Percentiles rank a stretch among this genome's conserved stretches.
Conservation (phyloP, 106 monocot species). For the Phalaenopsis equestris region DNA sequence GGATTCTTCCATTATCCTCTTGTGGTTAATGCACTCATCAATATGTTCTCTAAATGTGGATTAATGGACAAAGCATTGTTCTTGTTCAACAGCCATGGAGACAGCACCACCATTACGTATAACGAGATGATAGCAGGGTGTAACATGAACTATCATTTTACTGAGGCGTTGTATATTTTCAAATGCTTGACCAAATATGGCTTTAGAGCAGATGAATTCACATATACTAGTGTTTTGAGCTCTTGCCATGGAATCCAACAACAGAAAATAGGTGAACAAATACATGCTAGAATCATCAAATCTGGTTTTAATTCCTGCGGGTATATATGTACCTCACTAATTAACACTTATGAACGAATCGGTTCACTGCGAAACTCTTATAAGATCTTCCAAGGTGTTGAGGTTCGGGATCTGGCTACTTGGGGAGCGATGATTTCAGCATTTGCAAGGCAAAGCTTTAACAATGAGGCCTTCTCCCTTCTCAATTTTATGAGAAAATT, state of each 20-base stretch:
- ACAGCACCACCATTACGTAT: slow-evolving; percentile 9
- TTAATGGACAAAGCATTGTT: slow-evolving; percentile 14
- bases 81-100: slow-evolving; percentile 7
- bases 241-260: slow-evolving; percentile 21
- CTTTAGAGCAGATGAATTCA: slow-evolving; percentile 21
- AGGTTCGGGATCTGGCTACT: slow-evolving; percentile 19
- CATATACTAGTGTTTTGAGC: slow-evolving; percentile 17
- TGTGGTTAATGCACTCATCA: slow-evolving; percentile 21
- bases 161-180: slow-evolving; percentile 14
- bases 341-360: slow-evolving; percentile 13
- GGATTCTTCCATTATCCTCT: slow-evolving; percentile 14
- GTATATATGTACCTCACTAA: slow-evolving; percentile 12
- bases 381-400: slow-evolving; percentile 14
- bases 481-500: slow-evolving; percentile 17
- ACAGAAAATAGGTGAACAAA: slow-evolving; percentile 7
- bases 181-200: background rate
- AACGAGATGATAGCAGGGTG: slow-evolving; percentile 3
- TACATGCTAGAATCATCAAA: slow-evolving; percentile 25
- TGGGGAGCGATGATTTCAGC: slow-evolving; percentile 29
- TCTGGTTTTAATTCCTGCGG: slow-evolving; percentile 15
- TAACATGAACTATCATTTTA: slow-evolving; percentile 3
- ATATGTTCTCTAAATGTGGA: slow-evolving; percentile 23
- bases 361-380: slow-evolving; percentile 12
- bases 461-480: slow-evolving; percentile 13
- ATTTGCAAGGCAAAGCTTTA: slow-evolving; percentile 23